Conservation (phyloP, 208 protist species). For the Wallacemonas rigidus region DNA sequence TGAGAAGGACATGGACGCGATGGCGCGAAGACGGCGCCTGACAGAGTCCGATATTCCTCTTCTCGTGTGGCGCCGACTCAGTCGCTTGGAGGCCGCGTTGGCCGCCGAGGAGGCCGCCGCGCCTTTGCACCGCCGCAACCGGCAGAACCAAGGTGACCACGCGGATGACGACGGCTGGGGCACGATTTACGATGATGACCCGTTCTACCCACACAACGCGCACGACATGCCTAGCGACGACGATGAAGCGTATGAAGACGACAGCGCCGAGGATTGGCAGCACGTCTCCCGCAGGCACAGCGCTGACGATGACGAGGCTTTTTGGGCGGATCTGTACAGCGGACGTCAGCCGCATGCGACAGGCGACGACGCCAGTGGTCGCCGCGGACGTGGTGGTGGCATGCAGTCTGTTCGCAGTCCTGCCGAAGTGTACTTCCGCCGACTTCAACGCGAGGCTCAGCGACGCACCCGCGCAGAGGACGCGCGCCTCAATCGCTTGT, state of each 20-base stretch:
- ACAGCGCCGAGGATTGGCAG: neutral
- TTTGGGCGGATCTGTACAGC: conserved; percentile 17
- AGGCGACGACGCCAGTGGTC: neutral
- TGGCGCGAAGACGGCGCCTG: neutral
- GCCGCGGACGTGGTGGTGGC: neutral
- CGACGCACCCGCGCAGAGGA: conserved; percentile 30
- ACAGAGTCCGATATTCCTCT: neutral
- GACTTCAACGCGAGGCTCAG: conserved; percentile 13
- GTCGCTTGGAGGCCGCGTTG: neutral
- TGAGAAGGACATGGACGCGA: neutral
- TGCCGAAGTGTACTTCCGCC: conserved; percentile 5
- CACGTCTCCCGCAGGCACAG: neutral
- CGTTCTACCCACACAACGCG: neutral
- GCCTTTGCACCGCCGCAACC: neutral
- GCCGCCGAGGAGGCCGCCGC: neutral
- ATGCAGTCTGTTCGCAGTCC: neutral
- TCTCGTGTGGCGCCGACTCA: conserved; percentile 8
- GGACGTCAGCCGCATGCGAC: neutral
- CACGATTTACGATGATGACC: neutral
- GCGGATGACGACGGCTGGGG: neutral
- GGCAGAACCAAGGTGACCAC: neutral
- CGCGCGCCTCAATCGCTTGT: conserved; percentile 18
- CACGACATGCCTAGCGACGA: neutral
- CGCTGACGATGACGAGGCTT: conserved; percentile 9
- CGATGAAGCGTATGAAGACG: neutral